These are phyloP conservation scores for Komagataella pseudopastoris DNA, from an alignment of 805 yeast species.

Conservation along the genomic window DNA sequence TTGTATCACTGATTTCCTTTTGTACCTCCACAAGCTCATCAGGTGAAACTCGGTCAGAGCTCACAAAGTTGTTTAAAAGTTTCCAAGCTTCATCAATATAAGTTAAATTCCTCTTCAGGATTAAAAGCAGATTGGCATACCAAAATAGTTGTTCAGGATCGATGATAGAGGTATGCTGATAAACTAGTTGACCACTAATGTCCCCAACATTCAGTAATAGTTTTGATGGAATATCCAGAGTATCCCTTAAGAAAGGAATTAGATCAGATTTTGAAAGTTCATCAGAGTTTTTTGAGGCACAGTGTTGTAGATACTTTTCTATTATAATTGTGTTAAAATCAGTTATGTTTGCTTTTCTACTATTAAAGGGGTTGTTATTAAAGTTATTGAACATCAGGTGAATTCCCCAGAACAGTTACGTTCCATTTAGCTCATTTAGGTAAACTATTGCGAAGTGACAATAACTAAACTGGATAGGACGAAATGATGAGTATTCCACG, in stretches of 20 bases:
- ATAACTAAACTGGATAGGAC: background rate
- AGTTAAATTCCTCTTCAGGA: conserved; percentile 22
- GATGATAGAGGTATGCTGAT: conserved; percentile 28
- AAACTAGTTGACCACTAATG: conserved; percentile 12
- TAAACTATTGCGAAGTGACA: background rate
- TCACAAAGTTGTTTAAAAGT: conserved; percentile 11
- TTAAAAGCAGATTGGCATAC: conserved; percentile 25
- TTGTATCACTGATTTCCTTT: conserved; percentile 3
- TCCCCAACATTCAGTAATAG: conserved; percentile 14
- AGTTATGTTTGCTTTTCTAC: conserved; percentile 20
- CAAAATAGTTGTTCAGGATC: conserved; percentile 32
- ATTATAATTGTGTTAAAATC: conserved; percentile 16
- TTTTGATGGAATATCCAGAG: conserved; percentile 14
- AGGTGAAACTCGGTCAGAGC: conserved; percentile 14
- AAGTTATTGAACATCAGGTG: background rate
- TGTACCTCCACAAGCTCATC: conserved; percentile 20
- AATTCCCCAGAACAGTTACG: background rate
- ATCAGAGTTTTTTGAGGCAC: conserved; percentile 17
- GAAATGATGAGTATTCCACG: background rate
- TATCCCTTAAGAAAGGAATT: conserved; percentile 14
- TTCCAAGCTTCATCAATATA: conserved; percentile 27
- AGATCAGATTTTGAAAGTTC: conserved; percentile 24
- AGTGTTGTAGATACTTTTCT: conserved; percentile 25
- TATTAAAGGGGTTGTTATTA: conserved; percentile 14
- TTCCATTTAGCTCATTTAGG: too few relatives aligned